These are phyloP conservation scores for Phytophthora pistaciae DNA, from an alignment of 352 stramenopile genomes.

Conservation along the genomic window DNA sequence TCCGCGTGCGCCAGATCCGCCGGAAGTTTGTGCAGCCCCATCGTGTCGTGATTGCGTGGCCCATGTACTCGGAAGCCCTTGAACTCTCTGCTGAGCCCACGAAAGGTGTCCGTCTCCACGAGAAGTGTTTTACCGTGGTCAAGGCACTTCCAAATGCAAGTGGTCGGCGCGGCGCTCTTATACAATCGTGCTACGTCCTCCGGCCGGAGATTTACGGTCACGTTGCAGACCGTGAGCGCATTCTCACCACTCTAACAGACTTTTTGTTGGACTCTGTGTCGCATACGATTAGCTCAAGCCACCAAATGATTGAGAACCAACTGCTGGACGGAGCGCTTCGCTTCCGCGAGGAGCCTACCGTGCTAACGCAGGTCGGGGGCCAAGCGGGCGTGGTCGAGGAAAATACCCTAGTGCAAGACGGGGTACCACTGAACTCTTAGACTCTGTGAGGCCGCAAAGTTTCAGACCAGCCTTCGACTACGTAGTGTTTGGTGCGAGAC, in stretches of 20 bases:
- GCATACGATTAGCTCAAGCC: constrained; percentile 67
- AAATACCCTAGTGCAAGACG: constrained; percentile 10
- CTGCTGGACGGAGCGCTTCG: constrained; percentile 54
- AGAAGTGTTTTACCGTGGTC: constrained; percentile 74
- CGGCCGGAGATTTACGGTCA: constrained; percentile 71
- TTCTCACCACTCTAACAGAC: constrained; percentile 68
- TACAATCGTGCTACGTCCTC: constrained; percentile 80
- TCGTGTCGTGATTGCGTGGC: constrained; percentile 70
- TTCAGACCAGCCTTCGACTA: constrained; percentile 7
- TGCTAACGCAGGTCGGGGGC: constrained; percentile 19
- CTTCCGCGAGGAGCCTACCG: constrained; percentile 18
- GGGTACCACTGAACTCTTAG: constrained; percentile 28
- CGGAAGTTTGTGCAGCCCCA: constrained; percentile 60
- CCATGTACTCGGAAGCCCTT: constrained; percentile 57
- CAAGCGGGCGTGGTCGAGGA: constrained; percentile 24
- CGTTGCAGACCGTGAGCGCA: constrained; percentile 67
- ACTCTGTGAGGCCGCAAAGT: constrained; percentile 24
- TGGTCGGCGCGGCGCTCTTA: constrained; percentile 53
- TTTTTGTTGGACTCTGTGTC: constrained; percentile 74
- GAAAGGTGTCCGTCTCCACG: constrained; percentile 62
- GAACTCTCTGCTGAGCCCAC: constrained; percentile 60
- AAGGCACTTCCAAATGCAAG: constrained; percentile 49
- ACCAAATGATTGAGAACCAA: constrained; percentile 82
- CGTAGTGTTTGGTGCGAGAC: constrained; percentile 20
- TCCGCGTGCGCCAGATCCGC: constrained; percentile 63